These are phyloP conservation scores for Starmerella vitae DNA, from an alignment of 805 yeast species.

Conservation along the genomic window DNA sequence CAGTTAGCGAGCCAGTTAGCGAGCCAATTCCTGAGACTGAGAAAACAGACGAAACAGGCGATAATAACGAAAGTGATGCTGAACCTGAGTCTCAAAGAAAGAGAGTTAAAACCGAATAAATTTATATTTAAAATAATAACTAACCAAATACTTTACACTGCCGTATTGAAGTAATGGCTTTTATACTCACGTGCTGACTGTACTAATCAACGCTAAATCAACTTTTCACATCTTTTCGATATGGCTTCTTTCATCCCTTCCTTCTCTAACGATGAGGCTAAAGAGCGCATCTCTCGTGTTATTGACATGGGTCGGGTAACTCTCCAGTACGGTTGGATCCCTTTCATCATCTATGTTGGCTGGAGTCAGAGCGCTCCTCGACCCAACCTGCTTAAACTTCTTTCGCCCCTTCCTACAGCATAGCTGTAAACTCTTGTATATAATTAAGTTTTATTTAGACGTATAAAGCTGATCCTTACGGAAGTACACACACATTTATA, in stretches of 20 bases:
- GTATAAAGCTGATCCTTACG: no score
- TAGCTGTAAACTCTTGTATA: conserved; percentile 24
- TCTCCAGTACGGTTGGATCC: conserved; percentile 95
- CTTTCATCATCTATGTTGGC: conserved; percentile 83
- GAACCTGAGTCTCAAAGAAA: background rate
- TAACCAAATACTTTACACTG: no score
- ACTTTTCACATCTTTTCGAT: no score
- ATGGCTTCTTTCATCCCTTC: conserved; percentile 21
- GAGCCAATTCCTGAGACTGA: background rate
- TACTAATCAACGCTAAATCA: no score
- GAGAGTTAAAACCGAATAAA: background rate
- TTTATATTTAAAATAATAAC: no score
- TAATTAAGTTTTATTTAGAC: no score
- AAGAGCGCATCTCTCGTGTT: conserved; percentile 76
- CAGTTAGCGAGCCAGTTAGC: background rate
- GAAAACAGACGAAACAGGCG: background rate
- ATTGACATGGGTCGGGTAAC: conserved; percentile 72
- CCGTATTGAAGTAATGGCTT: no score
- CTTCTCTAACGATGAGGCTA: conserved; percentile 31
- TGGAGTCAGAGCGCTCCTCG: conserved; percentile 70
- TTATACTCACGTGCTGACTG: no score
- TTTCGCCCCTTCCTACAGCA: conserved; percentile 70
- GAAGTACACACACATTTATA: no score
- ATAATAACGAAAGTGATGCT: background rate
- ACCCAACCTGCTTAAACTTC: conserved; percentile 64